Conservation (phyloP, 306 rosid genomes). For the Rosa lucieae region DNA sequence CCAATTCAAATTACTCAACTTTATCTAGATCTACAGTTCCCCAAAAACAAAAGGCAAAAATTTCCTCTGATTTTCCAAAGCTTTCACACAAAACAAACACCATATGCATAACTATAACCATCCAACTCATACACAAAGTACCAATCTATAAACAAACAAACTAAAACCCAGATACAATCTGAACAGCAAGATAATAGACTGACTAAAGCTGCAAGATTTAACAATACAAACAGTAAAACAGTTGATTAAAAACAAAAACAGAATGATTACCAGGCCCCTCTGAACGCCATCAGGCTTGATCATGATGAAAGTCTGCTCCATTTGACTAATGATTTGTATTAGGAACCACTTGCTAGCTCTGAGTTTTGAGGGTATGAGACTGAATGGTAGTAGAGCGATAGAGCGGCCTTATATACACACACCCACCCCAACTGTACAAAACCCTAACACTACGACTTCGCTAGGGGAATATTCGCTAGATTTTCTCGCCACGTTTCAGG, state of each 20-base stretch:
- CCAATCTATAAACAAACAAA: not conserved
- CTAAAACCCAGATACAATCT: conserved; percentile 18
- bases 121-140: not conserved
- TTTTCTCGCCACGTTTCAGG: conserved; percentile 8
- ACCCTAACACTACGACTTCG: conserved; percentile 29
- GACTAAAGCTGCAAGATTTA: not conserved
- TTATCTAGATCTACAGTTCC: not conserved
- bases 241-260: not conserved
- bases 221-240: not conserved
- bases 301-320: conserved; percentile 91
- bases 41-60: not conserved
- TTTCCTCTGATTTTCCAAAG: not conserved
- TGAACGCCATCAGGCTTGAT: conserved; percentile 94
- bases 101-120: not conserved
- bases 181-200: not conserved
- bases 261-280: conserved; percentile 68
- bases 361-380: not conserved
- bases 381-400: not conserved
- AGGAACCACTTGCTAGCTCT: not conserved
- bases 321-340: conserved; percentile 14
- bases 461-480: conserved; percentile 25
- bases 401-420: conserved; percentile 7
- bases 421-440: not conserved
- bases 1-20: not conserved
- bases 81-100: conserved; percentile 11